phyloP scores from a whole-genome alignment of 1,139 yeast genomes.

The Kurtzmaniella quercitrusa region DNA sequence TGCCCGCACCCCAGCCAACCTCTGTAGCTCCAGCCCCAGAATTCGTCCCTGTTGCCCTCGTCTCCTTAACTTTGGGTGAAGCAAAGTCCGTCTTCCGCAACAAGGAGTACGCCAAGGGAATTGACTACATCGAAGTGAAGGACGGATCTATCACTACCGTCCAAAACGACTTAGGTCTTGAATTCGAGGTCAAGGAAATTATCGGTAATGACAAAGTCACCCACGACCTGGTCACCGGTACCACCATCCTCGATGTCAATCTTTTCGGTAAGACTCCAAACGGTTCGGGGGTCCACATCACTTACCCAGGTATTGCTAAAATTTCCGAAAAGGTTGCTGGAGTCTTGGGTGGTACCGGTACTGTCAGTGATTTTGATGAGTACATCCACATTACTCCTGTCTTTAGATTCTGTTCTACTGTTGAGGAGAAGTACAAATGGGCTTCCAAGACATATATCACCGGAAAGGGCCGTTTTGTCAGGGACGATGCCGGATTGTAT shows the following conservation, averaged over 20 bases:
- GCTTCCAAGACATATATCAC: slow-evolving; percentile 37
- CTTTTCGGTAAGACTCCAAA: slow-evolving; percentile 40
- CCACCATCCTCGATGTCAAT: slow-evolving; percentile 45
- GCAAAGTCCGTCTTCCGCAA: slow-evolving; percentile 17
- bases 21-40: slow-evolving; percentile 17
- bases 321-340: slow-evolving; percentile 27
- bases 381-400: slow-evolving; percentile 45
- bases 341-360: slow-evolving; percentile 26
- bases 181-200: slow-evolving; percentile 21
- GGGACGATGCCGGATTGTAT: slow-evolving; percentile 38
- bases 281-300: slow-evolving; percentile 34
- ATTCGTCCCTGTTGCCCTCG: slow-evolving; percentile 27
- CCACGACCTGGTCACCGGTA: slow-evolving; percentile 21
- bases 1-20: slow-evolving; percentile 10
- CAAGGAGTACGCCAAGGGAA: slow-evolving; percentile 11
- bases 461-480: slow-evolving; percentile 53
- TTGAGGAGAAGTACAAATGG: slow-evolving; percentile 45
- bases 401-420: slow-evolving; percentile 34
- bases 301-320: slow-evolving; percentile 44
- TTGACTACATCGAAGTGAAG: slow-evolving; percentile 19
- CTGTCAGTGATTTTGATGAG: slow-evolving; percentile 32
- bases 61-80: slow-evolving; percentile 21
- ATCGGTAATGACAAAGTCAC: slow-evolving; percentile 48
- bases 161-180: slow-evolving; percentile 24
- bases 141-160: slow-evolving; percentile 28